Percentiles rank a stretch among this genome's conserved stretches.
phyloP scores from a whole-genome alignment of 345 rosid species.

The Ricinus communis region DNA sequence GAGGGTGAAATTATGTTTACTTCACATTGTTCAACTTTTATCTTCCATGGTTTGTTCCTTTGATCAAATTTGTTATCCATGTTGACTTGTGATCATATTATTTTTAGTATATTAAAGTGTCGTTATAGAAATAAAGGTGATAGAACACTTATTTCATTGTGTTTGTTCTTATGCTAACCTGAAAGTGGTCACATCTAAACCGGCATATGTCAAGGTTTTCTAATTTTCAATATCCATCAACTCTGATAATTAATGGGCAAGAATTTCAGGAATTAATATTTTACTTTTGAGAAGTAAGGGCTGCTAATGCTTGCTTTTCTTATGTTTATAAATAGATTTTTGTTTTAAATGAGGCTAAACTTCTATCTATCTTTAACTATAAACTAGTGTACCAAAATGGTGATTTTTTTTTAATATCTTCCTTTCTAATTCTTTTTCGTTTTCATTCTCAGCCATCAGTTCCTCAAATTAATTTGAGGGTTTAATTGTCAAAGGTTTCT shows the following conservation, averaged over 20 bases:
- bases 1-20: not conserved
- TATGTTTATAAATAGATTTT: not conserved
- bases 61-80: not conserved
- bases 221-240: not conserved
- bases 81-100: not conserved
- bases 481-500: not conserved
- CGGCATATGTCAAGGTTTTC: not conserved
- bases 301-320: not conserved
- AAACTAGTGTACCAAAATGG: not conserved
- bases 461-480: not conserved
- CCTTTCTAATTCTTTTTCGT: not conserved
- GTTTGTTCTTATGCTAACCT: not conserved
- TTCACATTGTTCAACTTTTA: not conserved
- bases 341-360: conserved; percentile 1
- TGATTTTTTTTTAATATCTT: not conserved
- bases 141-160: not conserved
- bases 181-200: not conserved
- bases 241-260: not conserved
- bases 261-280: not conserved
- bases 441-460: not conserved
- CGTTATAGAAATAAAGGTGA: not conserved
- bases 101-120: not conserved
- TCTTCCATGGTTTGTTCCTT: not conserved
- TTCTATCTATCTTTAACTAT: not conserved
- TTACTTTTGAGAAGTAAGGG: not conserved